Evolutionary conservation across 78 protist species (phyloP).

Genomic region (Pigoraptor vietnamica): DNA sequence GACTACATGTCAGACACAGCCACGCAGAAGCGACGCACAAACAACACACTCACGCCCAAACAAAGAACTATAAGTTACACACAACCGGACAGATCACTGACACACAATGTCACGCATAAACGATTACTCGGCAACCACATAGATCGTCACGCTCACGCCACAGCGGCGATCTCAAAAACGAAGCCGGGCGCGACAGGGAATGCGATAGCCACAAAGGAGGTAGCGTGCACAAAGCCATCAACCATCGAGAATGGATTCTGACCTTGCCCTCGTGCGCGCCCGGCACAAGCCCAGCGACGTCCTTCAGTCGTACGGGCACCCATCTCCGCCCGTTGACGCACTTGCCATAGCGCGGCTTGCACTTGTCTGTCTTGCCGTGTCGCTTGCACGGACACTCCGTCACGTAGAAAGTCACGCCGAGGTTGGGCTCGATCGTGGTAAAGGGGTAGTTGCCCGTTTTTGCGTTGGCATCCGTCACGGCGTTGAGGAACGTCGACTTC

Average conservation of each 20-base stretch:
- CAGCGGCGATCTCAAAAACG: no score
- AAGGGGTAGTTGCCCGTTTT: constrained; percentile 59
- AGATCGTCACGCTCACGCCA: no score
- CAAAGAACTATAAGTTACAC: no score
- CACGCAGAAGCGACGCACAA: no score
- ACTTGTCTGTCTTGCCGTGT: constrained; percentile 26
- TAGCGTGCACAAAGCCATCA: no score
- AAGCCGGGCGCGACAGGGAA: no score
- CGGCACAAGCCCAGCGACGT: constrained; percentile 88
- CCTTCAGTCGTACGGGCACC: constrained; percentile 61
- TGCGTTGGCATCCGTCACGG: constrained; percentile 62
- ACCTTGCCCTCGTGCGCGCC: constrained; percentile 68
- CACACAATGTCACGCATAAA: no score
- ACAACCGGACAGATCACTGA: no score
- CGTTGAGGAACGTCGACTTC: constrained; percentile 78
- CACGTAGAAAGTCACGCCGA: constrained; percentile 47
- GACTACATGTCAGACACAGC: background rate
- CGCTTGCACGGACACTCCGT: constrained; percentile 45
- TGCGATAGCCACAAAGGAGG: no score
- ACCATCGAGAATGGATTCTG: no score
- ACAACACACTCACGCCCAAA: background rate
- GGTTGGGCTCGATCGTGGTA: constrained; percentile 84
- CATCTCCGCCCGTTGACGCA: constrained; percentile 17
- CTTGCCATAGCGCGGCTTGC: constrained; percentile 56
- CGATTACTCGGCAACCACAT: no score